Percentiles rank a stretch among this genome's conserved stretches.
phyloP scores from a whole-genome alignment of 2,329 filamentous ascomycete species.

The Diaporthe ilicicola region DNA sequence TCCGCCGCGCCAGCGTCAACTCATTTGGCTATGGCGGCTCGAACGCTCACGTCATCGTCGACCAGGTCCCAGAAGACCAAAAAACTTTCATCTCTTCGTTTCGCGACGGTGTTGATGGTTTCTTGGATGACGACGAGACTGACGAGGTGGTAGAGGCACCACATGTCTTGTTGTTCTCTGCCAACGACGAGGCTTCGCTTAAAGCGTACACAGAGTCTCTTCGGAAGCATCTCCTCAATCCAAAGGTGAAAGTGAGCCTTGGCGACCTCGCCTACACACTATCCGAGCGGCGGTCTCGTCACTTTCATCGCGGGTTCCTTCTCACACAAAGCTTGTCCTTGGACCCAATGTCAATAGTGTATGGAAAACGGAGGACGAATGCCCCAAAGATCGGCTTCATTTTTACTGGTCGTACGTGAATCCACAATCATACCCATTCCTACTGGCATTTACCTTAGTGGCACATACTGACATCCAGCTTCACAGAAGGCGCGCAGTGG shows the following conservation, averaged over 20 bases:
- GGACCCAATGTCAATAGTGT: background rate
- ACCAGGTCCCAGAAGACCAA: background rate
- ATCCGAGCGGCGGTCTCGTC: background rate
- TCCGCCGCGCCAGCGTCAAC: background rate
- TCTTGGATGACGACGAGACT: background rate
- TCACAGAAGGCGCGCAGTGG: too few species aligned
- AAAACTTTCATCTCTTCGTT: too few species aligned
- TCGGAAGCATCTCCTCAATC: background rate
- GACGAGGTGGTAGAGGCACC: background rate
- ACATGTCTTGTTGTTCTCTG: background rate
- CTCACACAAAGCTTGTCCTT: background rate
- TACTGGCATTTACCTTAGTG: too few species aligned
- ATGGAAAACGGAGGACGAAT: too few species aligned
- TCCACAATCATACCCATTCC: too few species aligned
- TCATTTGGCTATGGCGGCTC: background rate
- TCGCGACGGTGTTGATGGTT: background rate
- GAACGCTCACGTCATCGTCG: background rate
- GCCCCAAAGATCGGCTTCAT: too few species aligned
- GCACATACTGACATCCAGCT: too few species aligned
- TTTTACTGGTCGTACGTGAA: too few species aligned
- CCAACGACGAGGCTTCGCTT: background rate
- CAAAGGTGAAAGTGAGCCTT: background rate
- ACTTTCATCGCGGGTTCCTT: background rate
- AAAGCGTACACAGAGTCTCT: too few species aligned
- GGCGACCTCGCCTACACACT: background rate